Percentiles rank a stretch among this genome's conserved stretches.
Conservation (phyloP, 768 basidiomycete species). For the Hericium rajendrae region DNA sequence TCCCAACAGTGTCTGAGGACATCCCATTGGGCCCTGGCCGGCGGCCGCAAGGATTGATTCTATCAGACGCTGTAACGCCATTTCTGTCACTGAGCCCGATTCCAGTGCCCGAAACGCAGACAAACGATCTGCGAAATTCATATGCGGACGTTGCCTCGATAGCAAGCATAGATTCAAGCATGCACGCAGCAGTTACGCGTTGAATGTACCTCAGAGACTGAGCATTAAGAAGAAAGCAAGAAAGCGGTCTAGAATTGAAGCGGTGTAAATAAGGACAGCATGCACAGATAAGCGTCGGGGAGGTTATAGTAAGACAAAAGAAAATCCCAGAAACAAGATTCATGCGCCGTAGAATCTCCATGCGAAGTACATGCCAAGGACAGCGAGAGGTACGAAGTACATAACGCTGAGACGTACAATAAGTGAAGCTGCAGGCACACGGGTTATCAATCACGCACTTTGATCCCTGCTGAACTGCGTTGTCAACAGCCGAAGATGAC, state of each 20-base stretch:
- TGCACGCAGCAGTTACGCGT: too few relatives aligned
- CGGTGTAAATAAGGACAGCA: not conserved
- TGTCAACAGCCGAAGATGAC: slow-evolving; percentile 6
- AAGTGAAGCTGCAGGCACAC: not conserved
- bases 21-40: too few relatives aligned
- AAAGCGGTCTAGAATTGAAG: not conserved
- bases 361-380: slow-evolving; percentile 36
- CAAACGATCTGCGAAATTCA: too few relatives aligned
- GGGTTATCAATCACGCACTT: slow-evolving; percentile 8
- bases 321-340: not conserved
- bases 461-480: slow-evolving; percentile 13
- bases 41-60: too few relatives aligned
- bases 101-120: too few relatives aligned
- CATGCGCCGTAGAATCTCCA: slow-evolving; percentile 30
- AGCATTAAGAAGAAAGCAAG: too few relatives aligned
- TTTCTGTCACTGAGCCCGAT: too few relatives aligned
- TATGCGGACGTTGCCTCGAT: too few relatives aligned
- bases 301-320: not conserved
- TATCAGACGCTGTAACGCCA: too few relatives aligned
- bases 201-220: too few relatives aligned
- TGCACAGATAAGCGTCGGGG: not conserved
- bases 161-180: too few relatives aligned
- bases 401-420: slow-evolving; percentile 18
- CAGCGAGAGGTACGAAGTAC: slow-evolving; percentile 34
- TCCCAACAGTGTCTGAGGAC: too few relatives aligned